Evolutionary conservation across 108 stramenopile genomes (phyloP).

Genomic region (Pseudonitzschia multiseries): DNA sequence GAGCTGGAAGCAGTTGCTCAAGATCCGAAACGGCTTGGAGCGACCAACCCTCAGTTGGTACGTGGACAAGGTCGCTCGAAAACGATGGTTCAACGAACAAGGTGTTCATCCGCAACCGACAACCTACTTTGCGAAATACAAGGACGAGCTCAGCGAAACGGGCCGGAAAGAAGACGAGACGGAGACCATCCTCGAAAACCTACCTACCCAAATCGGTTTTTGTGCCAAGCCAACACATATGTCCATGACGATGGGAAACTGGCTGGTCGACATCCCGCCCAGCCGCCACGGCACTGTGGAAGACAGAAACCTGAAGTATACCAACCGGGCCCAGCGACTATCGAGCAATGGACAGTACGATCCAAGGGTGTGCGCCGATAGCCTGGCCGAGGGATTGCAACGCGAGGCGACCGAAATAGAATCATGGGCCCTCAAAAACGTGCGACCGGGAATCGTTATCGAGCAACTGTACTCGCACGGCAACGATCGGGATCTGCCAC

Average conservation of each 20-base stretch:
- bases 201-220: constrained; percentile 5
- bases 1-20: constrained; percentile 22
- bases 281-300: neutral
- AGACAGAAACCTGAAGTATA: neutral
- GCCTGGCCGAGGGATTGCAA: constrained; percentile 19
- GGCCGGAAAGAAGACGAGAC: constrained; percentile 10
- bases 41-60: constrained; percentile 16
- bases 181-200: neutral
- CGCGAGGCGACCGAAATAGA: constrained; percentile 13
- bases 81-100: constrained; percentile 14
- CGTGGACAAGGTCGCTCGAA: constrained; percentile 29
- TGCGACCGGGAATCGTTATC: constrained; percentile 20
- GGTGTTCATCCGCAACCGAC: constrained; percentile 3
- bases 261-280: constrained; percentile 17
- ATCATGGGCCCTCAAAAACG: constrained; percentile 22
- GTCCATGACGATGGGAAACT: constrained; percentile 21
- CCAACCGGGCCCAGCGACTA: neutral
- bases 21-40: neutral
- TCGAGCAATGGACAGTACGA: neutral
- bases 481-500: constrained; percentile 11
- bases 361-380: constrained; percentile 4
- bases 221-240: constrained; percentile 30
- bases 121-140: constrained; percentile 5
- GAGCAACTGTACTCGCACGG: constrained; percentile 14
- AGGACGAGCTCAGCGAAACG: constrained; percentile 5